phyloP scores from a whole-genome alignment of 2,329 filamentous ascomycete genomes.

The Rutstroemia sp. region DNA sequence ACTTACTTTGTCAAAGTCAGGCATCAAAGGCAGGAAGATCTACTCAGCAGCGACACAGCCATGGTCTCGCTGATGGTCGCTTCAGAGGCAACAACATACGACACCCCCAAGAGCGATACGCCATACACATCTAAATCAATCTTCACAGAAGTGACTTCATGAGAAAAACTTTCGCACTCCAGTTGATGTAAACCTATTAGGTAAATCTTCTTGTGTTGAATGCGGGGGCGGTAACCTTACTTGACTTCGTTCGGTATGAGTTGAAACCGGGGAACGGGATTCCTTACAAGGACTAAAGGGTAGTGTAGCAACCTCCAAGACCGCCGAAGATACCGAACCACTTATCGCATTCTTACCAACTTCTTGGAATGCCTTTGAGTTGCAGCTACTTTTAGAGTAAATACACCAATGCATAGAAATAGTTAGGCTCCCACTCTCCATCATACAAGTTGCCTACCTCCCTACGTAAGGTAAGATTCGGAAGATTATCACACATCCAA shows the following conservation, averaged over 20 bases:
- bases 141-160: not conserved
- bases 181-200: not conserved
- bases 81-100: not conserved
- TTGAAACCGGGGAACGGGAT: conserved; percentile 5
- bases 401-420: too few relatives aligned
- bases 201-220: conserved; percentile 3
- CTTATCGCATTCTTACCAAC: too few relatives aligned
- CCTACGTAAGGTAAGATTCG: not conserved
- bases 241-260: not conserved
- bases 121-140: not conserved
- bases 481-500: not conserved
- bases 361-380: too few relatives aligned
- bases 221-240: conserved; percentile 7
- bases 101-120: not conserved
- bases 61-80: not conserved
- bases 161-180: too few relatives aligned
- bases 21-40: too few relatives aligned
- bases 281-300: not conserved
- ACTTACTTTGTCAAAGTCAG: not conserved
- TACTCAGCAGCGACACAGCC: not conserved
- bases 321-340: too few relatives aligned
- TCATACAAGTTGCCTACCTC: not conserved
- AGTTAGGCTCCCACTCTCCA: too few relatives aligned
- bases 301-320: too few relatives aligned
- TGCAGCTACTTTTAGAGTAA: too few relatives aligned